These are phyloP conservation scores for Aurantiochytrium sp. DNA, from an alignment of 108 stramenopile species.

Conservation along the genomic window DNA sequence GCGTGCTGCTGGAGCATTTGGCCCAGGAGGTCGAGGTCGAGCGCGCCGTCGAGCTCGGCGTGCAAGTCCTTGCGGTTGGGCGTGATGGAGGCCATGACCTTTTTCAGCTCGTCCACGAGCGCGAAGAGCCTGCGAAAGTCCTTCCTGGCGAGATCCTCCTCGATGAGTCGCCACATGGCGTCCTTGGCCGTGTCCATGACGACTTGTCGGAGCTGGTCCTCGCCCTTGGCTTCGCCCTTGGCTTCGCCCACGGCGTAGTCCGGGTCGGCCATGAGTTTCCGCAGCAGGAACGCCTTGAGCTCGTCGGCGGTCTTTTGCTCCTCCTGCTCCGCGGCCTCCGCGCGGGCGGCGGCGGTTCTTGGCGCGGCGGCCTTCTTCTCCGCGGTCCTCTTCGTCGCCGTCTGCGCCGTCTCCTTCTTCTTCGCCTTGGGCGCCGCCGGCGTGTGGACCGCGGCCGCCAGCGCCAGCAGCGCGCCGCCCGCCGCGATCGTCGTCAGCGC, in stretches of 20 bases:
- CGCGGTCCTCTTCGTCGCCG: too few species aligned
- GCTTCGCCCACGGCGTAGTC: background rate
- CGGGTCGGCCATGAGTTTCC: background rate
- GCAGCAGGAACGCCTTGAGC: background rate
- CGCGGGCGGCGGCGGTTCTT: too few species aligned
- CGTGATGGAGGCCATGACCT: background rate
- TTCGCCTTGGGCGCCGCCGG: too few species aligned
- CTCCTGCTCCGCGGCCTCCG: too few species aligned
- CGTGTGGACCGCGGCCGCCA: too few species aligned
- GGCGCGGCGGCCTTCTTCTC: too few species aligned
- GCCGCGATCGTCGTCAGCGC: background rate
- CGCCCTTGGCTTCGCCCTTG: background rate
- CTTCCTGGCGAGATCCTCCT: background rate
- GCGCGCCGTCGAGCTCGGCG: background rate
- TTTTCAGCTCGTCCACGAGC: background rate
- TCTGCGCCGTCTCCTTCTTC: too few species aligned
- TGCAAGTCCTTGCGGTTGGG: slow-evolving; percentile 8
- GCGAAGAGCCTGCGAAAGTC: background rate
- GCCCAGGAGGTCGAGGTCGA: background rate
- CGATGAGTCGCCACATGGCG: background rate
- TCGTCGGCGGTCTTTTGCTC: background rate
- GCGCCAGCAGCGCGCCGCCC: background rate
- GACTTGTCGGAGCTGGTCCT: background rate
- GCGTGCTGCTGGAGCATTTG: background rate
- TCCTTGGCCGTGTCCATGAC: background rate